Base-by-base conservation (phyloP, 768 basidiomycete species). In the Trametes cubensis region DNA sequence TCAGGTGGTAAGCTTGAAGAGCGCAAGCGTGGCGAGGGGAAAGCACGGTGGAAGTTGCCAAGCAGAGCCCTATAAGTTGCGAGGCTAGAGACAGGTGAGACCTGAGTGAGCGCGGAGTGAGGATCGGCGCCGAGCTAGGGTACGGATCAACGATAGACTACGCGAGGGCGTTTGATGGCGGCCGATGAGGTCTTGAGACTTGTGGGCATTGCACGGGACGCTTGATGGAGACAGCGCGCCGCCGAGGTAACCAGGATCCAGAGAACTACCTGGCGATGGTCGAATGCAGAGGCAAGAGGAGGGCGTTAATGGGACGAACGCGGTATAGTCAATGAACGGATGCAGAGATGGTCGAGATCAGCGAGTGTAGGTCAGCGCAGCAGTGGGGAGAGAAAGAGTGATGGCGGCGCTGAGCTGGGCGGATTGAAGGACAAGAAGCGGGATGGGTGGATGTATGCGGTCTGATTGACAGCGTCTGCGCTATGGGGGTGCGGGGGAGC, bases 81-180 rank as follows among this genome's bases (percentile, higher is more conserved):
- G 45, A 17, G 17, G 34, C 34, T 10, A 5, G 11, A 40, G 26
- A 18, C 25, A 52, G 20, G 53, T 44, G 46, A 49, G 40, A 55
- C 34, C 34, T 6, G 34, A 34, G 34, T 6, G 34, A 34, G 34
- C 34, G 34, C 46, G 15, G 46, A 39, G 41, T 13, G 13, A 21
- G 47, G 30, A 21, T 62, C 45, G 52, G 57, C 51, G 62, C 34
- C 40, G 49, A 3, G 45, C 15, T 21, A 21, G 46, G 42, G 46
- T n/a, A 52, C 62, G 62, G 62, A 63, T 63, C 62, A 63, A 46
- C 34, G 56, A 63, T 58, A 63, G 56, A 26, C 62, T 58, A 52
- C 26, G 44, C 61, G 48, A 49, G 51, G 60, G 53, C 55, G 45
- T 30, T 39, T 60, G 59, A 53, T 59, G 58, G 58, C 38, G 51